A percentile compares a stretch with the other conserved stretches of the same genome.
Evolutionary conservation across 345 rosid species (phyloP).

Genomic region (Sonneratia alba): DNA sequence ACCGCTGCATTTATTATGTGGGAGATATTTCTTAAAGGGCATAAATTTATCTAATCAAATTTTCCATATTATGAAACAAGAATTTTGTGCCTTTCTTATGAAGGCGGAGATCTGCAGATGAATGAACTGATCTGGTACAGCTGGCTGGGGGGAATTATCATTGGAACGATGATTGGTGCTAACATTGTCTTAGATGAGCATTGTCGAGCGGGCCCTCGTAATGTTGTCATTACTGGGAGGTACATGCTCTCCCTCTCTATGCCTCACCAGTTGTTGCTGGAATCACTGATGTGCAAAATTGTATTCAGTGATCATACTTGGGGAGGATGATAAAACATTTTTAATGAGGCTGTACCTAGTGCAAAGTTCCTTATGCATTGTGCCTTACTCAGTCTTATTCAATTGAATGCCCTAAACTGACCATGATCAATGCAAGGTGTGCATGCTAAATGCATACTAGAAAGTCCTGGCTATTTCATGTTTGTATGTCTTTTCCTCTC

Average conservation of each 20-base stretch:
- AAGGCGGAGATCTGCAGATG: constrained; percentile 88
- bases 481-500: not conserved
- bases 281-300: not conserved
- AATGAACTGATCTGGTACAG: constrained; percentile 82
- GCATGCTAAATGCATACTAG: not conserved
- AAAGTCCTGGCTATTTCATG: not conserved
- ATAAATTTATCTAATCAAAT: not conserved
- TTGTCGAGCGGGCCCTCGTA: constrained; percentile 86
- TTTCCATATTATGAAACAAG: constrained; percentile 7
- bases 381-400: not conserved
- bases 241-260: constrained; percentile 6
- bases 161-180: constrained; percentile 89
- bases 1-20: no score
- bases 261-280: not conserved
- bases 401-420: no score
- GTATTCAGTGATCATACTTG: not conserved
- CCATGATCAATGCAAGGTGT: not conserved
- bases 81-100: constrained; percentile 15
- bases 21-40: not conserved
- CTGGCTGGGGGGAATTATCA: constrained; percentile 94
- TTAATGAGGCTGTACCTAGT: not conserved
- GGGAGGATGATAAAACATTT: no score
- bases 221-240: constrained; percentile 98
- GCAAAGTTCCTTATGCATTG: not conserved
- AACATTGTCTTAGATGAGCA: constrained; percentile 90